Base-by-base conservation (phyloP, 75 land plant species). In the Cryptomeria japonica region DNA sequence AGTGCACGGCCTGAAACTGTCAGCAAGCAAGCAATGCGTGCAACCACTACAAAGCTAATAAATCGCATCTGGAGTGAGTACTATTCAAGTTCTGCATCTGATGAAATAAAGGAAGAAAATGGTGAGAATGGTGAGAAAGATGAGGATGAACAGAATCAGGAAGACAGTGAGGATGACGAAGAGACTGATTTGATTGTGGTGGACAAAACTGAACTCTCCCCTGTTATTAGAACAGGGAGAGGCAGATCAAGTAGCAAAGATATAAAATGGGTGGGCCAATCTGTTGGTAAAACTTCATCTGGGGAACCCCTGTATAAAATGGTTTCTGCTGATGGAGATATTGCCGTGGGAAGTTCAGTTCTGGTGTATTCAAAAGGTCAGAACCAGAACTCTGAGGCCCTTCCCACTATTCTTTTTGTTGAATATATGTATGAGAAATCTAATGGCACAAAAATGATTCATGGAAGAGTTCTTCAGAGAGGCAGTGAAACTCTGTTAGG, bases 41-140 rank as follows among this genome's bases (percentile, higher is more conserved):
- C 99, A 31, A 98, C 99, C 9, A 97, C 97, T 49, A 98, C 99
- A 47, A 88, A 89, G 82, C 89, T 98, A 5, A 93, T 98, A 28
- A 97, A 97, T 90, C 91, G 96, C 70, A 96, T 98, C 47, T 98
- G 99, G 99, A 94, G 97, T 28, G 95, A 93, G 37, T 97, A 93
- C 76, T 97, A 96, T 86, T 88, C 94, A 49, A 92, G 88, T 78
- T 88, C 90, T 86, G 89, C 82, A 0, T 93, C 92, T 31, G 92
- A 86, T 70, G 95, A 92, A 41, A 91, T 89, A 18, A 13, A 36
- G 34, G 89, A 91, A 47, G 76, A 49, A 49, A 87, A 11, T 82
- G 70, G 70, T 5, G 55, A 86, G 44, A 51, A 51, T 13, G 90
- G 80, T 5, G 47, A 86, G 44, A 92, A 92, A 86, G 94, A 84